Base-by-base conservation (phyloP, 495 filamentous ascomycete genomes). In the Hypoxylon perforatum region DNA sequence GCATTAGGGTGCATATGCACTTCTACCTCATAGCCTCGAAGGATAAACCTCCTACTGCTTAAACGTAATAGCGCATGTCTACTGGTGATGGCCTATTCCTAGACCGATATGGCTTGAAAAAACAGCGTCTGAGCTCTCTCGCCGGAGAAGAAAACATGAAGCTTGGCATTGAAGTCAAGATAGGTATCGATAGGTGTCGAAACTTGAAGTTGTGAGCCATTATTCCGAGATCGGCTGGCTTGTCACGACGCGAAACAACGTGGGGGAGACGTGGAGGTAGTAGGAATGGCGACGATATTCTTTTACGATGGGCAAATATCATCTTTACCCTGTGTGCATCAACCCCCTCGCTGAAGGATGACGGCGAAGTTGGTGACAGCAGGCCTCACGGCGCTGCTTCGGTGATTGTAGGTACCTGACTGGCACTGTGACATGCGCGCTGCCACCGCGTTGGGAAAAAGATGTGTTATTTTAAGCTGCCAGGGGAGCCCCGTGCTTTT, bases 301-400 rank as follows among this genome's bases (percentile, higher is more conserved):
- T 55, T 19, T 9, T 21, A 19, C 41, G 41, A 7, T 42, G 39
- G 15, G 14, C 12, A 17, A 8, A 42, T 42, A 42, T 17, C 5
- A 1, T 48, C 54, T 30, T 58, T 30, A 49, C 58, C 53, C 52
- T 39, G 35, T 39, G 35, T 53, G 41, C 36, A 12, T 21, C 4
- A 45, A 17, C 36, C 55, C 44, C 52, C 51, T n/a, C 7, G 17
- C 47, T 21, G 60, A 61, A 69, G 65, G 56, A 63, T 60, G 36
- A 54, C 15, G 56, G 39, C 46, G 38, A 59, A 47, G 54, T 57
- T 69, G 51, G 51, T 57, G 66, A 57, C 39, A 61, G 28, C 25
- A 56, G 30, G n/a, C n/a, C n/a, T 25, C n/a, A 44, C 66, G 66
- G 66, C 61, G 51, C 22, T 69, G 61, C 44, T 39, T 70, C 67